These are phyloP conservation scores for Coelastrella sp. DNA, from an alignment of 139 green algal genomes.

Conservation along the genomic window DNA sequence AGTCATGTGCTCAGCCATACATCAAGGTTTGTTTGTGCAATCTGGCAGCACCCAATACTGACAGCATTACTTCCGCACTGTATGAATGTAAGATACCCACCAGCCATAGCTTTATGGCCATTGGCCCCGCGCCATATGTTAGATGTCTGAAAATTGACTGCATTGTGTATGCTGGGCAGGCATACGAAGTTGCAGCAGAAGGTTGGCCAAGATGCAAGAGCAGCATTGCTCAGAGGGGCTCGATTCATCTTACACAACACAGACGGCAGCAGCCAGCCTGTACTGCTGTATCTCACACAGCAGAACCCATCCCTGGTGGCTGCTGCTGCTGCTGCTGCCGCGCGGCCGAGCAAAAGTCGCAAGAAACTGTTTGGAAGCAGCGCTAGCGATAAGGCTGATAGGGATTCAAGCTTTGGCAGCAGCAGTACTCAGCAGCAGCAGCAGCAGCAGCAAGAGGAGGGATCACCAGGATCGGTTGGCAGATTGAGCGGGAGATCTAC, in stretches of 20 bases:
- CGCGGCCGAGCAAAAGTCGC: not conserved
- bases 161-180: not conserved
- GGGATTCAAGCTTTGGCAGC: not conserved
- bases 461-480: not conserved
- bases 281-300: slow-evolving; percentile 23
- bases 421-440: not conserved
- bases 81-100: no score
- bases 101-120: no score
- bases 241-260: slow-evolving; percentile 2
- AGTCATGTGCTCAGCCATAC: no score
- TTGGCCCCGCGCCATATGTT: no score
- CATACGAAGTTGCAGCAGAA: slow-evolving; percentile 5
- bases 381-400: not conserved
- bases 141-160: not conserved
- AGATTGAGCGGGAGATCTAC: not conserved
- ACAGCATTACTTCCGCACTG: no score
- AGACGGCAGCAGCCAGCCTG: slow-evolving; percentile 10
- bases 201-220: not conserved
- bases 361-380: not conserved
- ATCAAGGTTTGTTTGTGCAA: no score
- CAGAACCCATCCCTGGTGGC: not conserved
- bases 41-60: no score
- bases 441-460: slow-evolving; percentile 17
- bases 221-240: not conserved
- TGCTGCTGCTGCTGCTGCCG: not conserved